phyloP scores from a whole-genome alignment of 768 basidiomycete genomes.

The Cystofilobasidium bisporidii region DNA sequence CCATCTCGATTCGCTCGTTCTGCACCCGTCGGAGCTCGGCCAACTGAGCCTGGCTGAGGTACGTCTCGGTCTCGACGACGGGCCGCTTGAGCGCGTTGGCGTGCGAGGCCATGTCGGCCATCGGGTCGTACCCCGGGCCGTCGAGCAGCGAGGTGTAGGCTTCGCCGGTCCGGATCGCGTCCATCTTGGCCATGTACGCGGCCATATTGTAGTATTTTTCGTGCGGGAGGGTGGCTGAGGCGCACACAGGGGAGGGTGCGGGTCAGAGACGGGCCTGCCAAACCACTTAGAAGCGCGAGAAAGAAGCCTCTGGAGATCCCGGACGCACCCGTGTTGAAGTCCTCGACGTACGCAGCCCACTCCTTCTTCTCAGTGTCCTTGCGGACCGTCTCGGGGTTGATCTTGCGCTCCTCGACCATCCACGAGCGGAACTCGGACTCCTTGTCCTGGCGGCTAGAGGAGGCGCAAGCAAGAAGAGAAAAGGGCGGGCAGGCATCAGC shows the following conservation, averaged over 20 bases:
- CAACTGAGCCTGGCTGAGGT: conserved; percentile 67
- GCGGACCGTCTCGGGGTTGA: conserved; percentile 78
- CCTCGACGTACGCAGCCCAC: conserved; percentile 60
- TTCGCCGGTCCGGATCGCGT: conserved; percentile 71
- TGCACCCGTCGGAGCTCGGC: conserved; percentile 72
- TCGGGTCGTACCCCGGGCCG: conserved; percentile 62
- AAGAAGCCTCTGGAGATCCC: too few relatives aligned
- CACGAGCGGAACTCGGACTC: conserved; percentile 76
- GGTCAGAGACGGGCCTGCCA: too few relatives aligned
- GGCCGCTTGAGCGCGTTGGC: conserved; percentile 61
- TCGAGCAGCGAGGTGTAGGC: conserved; percentile 57
- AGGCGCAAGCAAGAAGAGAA: conserved; percentile 14
- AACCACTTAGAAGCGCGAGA: too few relatives aligned
- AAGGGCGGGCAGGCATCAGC: background rate
- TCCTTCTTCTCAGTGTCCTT: conserved; percentile 81
- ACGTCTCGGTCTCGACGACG: conserved; percentile 57
- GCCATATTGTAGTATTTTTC: conserved; percentile 93
- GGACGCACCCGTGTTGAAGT: conserved; percentile 39
- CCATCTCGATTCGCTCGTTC: conserved; percentile 70
- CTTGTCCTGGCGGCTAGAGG: conserved; percentile 63
- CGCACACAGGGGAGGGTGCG: conserved; percentile 42
- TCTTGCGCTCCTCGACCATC: conserved; percentile 83
- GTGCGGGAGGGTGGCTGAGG: conserved; percentile 74
- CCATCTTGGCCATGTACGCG: conserved; percentile 73
- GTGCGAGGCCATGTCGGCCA: conserved; percentile 71